A percentile compares a stretch with the other conserved stretches of the same genome.
These are phyloP conservation scores for Hippophae tibetana DNA, from an alignment of 306 rosid species.

Conservation along the genomic window DNA sequence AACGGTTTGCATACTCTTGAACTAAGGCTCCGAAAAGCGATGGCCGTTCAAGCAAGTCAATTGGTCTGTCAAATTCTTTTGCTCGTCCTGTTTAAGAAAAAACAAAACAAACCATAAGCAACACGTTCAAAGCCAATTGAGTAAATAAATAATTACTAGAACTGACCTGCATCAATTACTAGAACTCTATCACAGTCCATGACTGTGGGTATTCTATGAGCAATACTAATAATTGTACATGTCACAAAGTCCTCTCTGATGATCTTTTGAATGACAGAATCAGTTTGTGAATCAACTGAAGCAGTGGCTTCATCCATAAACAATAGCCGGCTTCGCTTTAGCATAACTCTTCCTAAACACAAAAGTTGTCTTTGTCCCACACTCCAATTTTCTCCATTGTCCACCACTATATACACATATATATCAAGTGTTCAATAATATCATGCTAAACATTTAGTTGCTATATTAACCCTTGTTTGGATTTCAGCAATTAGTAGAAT, in stretches of 20 bases:
- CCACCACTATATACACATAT: constrained; percentile 39
- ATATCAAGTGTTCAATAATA: too few relatives aligned
- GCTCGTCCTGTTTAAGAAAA: constrained; percentile 41
- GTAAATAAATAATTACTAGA: not conserved
- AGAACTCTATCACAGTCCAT: constrained; percentile 85
- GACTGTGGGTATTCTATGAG: constrained; percentile 94
- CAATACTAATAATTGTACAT: constrained; percentile 91
- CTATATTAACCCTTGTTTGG: too few relatives aligned
- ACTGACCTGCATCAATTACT: constrained; percentile 73
- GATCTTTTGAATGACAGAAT: constrained; percentile 74
- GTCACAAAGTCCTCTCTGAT: constrained; percentile 78
- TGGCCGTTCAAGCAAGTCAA: constrained; percentile 59
- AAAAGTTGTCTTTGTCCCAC: constrained; percentile 97
- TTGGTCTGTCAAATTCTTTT: constrained; percentile 75
- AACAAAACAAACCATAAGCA: too few relatives aligned
- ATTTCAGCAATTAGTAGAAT: too few relatives aligned
- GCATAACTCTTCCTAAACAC: constrained; percentile 87
- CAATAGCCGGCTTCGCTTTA: constrained; percentile 70
- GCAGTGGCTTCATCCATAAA: constrained; percentile 98
- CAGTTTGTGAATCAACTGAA: constrained; percentile 94
- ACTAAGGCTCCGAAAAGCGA: constrained; percentile 75
- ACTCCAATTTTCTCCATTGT: constrained; percentile 94
- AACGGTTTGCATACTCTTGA: constrained; percentile 86
- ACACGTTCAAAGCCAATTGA: too few relatives aligned
- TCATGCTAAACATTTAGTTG: constrained; percentile 1